phyloP scores from a whole-genome alignment of 1,284 basidiomycete species.

The Cutaneotrichosporon cavernicola region DNA sequence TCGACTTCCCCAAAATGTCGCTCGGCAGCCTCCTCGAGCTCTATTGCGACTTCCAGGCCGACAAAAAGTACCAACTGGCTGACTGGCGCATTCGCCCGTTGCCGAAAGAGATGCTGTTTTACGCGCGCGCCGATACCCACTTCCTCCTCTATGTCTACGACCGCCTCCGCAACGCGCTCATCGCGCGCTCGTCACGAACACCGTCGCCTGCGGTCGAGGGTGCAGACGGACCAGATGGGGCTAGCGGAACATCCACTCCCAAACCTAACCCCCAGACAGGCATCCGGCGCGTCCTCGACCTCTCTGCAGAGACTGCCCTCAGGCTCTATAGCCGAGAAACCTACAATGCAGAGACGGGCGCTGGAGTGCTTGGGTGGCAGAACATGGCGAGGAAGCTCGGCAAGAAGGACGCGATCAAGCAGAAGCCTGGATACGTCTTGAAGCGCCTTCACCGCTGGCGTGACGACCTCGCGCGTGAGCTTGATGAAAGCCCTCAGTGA shows the following conservation, averaged over 20 bases:
- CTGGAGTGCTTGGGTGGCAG: constrained; percentile 71
- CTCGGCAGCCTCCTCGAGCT: constrained; percentile 81
- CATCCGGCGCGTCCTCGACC: constrained; percentile 60
- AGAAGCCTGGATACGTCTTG: constrained; percentile 65
- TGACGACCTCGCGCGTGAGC: constrained; percentile 72
- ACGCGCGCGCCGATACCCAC: constrained; percentile 94
- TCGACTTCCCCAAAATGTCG: constrained; percentile 79
- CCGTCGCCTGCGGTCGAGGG: constrained; percentile 28
- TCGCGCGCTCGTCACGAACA: constrained; percentile 56
- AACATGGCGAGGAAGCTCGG: constrained; percentile 75
- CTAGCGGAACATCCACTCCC: constrained; percentile 16
- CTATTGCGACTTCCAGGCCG: constrained; percentile 87
- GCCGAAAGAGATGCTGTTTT: constrained; percentile 81
- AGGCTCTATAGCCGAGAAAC: constrained; percentile 65
- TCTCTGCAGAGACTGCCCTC: constrained; percentile 71
- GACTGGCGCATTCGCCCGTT: constrained; percentile 95
- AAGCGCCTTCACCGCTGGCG: constrained; percentile 79
- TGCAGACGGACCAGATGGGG: not conserved
- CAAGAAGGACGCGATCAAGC: constrained; percentile 56
- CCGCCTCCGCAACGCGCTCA: constrained; percentile 79
- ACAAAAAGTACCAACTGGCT: constrained; percentile 93
- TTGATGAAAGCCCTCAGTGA: constrained; percentile 82
- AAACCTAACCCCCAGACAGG: constrained; percentile 39
- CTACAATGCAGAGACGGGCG: constrained; percentile 68
- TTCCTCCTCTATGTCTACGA: constrained; percentile 92